Conservation (phyloP, 305 asterid genomes). For the Andrographis paniculata region DNA sequence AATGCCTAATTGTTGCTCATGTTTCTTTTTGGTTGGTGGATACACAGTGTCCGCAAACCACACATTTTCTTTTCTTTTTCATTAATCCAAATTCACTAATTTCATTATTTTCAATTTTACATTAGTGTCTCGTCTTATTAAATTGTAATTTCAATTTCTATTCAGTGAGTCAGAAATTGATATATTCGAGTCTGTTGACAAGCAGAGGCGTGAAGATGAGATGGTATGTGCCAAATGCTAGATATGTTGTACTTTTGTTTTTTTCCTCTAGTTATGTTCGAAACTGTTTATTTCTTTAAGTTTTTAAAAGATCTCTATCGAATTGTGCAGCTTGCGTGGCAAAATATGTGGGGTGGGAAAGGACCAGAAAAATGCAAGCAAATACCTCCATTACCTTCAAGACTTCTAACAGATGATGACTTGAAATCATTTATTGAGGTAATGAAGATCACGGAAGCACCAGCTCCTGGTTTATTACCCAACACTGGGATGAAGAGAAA, state of each 20-base stretch:
- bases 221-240: conserved; percentile 43
- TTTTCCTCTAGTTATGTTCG: conserved; percentile 13
- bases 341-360: conserved; percentile 40
- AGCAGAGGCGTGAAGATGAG: conserved; percentile 69
- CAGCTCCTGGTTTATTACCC: conserved; percentile 37
- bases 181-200: conserved; percentile 83
- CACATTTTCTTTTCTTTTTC: conserved; percentile 5
- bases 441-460: conserved; percentile 70
- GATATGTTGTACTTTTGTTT: conserved; percentile 14
- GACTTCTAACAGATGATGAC: conserved; percentile 81
- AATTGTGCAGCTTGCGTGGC: conserved; percentile 60
- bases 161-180: conserved; percentile 92
- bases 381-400: conserved; percentile 71
- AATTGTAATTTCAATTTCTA: conserved; percentile 18
- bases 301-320: neutral
- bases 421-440: conserved; percentile 74
- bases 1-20: neutral
- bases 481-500: conserved; percentile 67
- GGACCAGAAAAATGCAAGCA: conserved; percentile 39
- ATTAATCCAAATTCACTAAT: neutral
- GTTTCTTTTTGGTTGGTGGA: neutral
- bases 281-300: neutral
- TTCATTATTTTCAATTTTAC: conserved; percentile 2
- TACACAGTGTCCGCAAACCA: no score
- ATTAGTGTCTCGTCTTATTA: conserved; percentile 9